Conservation (phyloP, 2,329 filamentous ascomycete genomes). For the Fusarium sp. region DNA sequence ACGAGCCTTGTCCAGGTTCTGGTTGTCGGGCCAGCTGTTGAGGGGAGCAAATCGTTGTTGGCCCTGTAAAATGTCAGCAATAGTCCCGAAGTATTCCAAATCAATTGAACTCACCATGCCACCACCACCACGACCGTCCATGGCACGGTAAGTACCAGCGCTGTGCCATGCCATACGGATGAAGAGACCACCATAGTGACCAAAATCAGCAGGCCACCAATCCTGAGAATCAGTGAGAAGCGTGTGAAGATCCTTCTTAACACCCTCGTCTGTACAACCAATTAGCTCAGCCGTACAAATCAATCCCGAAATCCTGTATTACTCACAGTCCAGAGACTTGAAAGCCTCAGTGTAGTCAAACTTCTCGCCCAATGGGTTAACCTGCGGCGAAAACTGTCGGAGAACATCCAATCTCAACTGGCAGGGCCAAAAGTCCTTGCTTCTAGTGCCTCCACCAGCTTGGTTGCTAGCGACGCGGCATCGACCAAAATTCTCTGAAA, state of each 20-base stretch:
- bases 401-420: slow-evolving; percentile 76
- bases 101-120: slow-evolving; percentile 57
- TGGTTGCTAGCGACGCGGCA: slow-evolving; percentile 49
- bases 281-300: slow-evolving; percentile 40
- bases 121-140: slow-evolving; percentile 79
- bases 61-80: slow-evolving; percentile 52
- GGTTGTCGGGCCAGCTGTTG: slow-evolving; percentile 85
- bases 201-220: slow-evolving; percentile 85
- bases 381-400: slow-evolving; percentile 73
- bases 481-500: slow-evolving; percentile 34
- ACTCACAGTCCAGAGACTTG: slow-evolving; percentile 70
- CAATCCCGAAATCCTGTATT: rapidly evolving
- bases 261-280: slow-evolving; percentile 52
- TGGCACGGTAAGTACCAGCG: slow-evolving; percentile 80
- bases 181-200: slow-evolving; percentile 84
- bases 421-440: slow-evolving; percentile 80
- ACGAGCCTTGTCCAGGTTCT: slow-evolving; percentile 81
- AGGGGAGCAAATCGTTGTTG: slow-evolving; percentile 85
- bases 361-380: slow-evolving; percentile 72
- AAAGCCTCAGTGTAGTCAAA: slow-evolving; percentile 81
- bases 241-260: slow-evolving; percentile 79
- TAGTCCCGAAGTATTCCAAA: background rate
- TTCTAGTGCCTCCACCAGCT: slow-evolving; percentile 73
- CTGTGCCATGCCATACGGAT: slow-evolving; percentile 86
- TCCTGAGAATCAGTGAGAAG: slow-evolving; percentile 84